Base-by-base conservation (phyloP, 495 filamentous ascomycete genomes). In the Daldinia decipiens region DNA sequence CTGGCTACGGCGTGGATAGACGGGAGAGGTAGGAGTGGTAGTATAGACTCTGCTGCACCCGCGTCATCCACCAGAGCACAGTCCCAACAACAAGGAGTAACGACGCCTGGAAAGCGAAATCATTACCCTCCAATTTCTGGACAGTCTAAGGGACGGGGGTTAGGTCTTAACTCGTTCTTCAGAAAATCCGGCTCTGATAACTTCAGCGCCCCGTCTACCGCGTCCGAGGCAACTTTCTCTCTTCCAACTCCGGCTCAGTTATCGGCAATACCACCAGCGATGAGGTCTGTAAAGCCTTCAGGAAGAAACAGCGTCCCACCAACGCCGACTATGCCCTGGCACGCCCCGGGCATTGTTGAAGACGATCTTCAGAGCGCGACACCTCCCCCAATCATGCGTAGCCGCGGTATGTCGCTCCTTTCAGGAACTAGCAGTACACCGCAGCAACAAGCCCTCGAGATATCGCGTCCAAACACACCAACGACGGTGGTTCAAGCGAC, bases 101-200 rank as follows among this genome's bases (percentile, higher is more conserved):
- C 57, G 40, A 17, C 60, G 13, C 31, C 72, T 50, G 64, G 70
- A 59, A 84, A 78, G 65, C 79, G 79, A 40, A 79, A 74, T 5
- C 83, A 82, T n/a, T 85, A 84, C 55, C 83, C 83, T 5, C 83
- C 82, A 0, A 80, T 79, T 13, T 77, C 82, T 29, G 78, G 78
- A 38, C 78, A 81, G 13, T 71, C 79, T 3, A 75, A 76, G 12
- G 73, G 78, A 0, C 78, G 80, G 27, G 76, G 77, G 6, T 31
- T 77, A 36, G 70, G 64, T 13, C 63, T 85, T 1, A 81, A 71
- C 51, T 68, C 72, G 12, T 67, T 84, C 2, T 84, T 84, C 72
- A 79, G 78, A 13, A 77, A 81, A 51, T 62, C 70, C 5, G 75
- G 75, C 5, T 68, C 75, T 8, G 75, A 77, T 39, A 74, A 51